These are phyloP conservation scores for Alternaria solani DNA, from an alignment of 2,329 filamentous ascomycete species.

Conservation along the genomic window DNA sequence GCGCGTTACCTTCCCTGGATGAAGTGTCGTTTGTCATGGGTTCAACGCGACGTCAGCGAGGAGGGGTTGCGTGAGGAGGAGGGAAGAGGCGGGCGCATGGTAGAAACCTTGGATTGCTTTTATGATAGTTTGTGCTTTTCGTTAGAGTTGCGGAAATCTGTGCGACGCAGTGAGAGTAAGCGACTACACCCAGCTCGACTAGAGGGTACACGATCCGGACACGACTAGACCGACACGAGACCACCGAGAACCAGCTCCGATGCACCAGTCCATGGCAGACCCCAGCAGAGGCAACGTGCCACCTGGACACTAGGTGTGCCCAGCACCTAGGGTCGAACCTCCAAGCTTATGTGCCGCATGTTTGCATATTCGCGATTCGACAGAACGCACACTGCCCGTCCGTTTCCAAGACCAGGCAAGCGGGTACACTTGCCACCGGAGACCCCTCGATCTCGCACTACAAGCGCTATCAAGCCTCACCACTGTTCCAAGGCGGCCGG, in stretches of 20 bases:
- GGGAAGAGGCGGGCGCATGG: not conserved
- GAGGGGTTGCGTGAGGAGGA: not conserved
- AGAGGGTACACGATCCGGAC: not conserved
- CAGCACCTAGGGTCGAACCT: conserved; percentile 21
- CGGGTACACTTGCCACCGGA: conserved; percentile 20
- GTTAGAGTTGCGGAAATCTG: not conserved
- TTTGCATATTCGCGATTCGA: conserved; percentile 13
- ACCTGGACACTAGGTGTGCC: conserved; percentile 18
- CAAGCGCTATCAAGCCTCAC: conserved; percentile 22
- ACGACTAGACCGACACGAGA: conserved; percentile 12
- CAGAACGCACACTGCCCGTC: conserved; percentile 1
- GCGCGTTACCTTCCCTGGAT: conserved; percentile 14
- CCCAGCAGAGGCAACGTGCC: conserved; percentile 4
- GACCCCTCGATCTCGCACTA: conserved; percentile 16
- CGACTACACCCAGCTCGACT: not conserved
- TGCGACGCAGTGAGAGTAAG: conserved; percentile 6
- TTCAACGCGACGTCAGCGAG: conserved; percentile 4
- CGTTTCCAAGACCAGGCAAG: conserved; percentile 10
- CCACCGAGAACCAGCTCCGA: conserved; percentile 6
- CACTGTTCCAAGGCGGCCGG: conserved; percentile 31
- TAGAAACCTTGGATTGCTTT: not conserved
- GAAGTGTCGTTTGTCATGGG: not conserved
- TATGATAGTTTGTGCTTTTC: not conserved
- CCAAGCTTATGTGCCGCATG: conserved; percentile 17
- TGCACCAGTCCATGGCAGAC: conserved; percentile 1